phyloP scores from a whole-genome alignment of 768 basidiomycete species.

The Clitopilus hobsonii region DNA sequence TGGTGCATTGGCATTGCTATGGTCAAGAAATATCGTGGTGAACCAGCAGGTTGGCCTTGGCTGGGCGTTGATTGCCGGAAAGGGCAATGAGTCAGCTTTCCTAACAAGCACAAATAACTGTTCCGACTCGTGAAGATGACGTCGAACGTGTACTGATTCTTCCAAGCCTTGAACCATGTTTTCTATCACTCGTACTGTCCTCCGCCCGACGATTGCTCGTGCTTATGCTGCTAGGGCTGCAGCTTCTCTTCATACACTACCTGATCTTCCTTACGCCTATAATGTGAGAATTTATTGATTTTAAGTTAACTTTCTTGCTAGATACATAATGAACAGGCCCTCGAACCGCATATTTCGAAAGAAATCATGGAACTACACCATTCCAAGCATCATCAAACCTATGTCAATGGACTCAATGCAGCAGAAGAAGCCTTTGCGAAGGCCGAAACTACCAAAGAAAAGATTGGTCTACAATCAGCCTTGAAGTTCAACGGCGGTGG shows the following conservation, averaged over 20 bases:
- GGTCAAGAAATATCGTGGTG: no score
- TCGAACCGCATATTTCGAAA: conserved; percentile 88
- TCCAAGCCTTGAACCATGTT: conserved; percentile 33
- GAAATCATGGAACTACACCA: conserved; percentile 96
- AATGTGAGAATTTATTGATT: conserved; percentile 42
- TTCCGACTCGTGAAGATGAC: conserved; percentile 14
- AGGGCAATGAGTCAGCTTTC: background rate
- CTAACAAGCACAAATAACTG: conserved; percentile 4
- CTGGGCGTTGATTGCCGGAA: background rate
- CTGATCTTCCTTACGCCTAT: conserved; percentile 75
- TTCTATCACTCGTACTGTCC: conserved; percentile 36
- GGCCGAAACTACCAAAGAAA: conserved; percentile 59
- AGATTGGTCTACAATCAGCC: conserved; percentile 84
- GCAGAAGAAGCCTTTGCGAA: conserved; percentile 82
- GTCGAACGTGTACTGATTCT: conserved; percentile 2
- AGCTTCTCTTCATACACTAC: conserved; percentile 65
- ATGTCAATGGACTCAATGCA: conserved; percentile 92
- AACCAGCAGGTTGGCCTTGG: background rate
- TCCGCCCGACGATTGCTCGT: conserved; percentile 42
- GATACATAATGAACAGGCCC: conserved; percentile 42
- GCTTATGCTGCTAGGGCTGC: conserved; percentile 36
- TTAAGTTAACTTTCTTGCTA: background rate
- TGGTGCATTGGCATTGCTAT: no score
- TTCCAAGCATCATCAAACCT: conserved; percentile 86
- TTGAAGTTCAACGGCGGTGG: conserved; percentile 99